These are phyloP conservation scores for Paradendryphiella salina DNA, from an alignment of 2,329 filamentous ascomycete species.

Conservation along the genomic window DNA sequence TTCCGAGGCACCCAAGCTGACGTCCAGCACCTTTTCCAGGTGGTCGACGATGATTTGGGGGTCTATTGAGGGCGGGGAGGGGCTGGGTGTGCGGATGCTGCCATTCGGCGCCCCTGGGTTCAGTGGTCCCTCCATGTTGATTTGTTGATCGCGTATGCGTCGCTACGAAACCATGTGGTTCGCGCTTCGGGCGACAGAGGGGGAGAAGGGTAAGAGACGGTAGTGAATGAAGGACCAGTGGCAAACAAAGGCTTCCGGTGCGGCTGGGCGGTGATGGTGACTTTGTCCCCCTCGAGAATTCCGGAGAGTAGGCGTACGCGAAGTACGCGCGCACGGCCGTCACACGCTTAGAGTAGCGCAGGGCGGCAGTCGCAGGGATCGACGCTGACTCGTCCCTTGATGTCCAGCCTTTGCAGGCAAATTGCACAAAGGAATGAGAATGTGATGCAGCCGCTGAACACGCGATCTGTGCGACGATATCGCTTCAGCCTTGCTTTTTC, in stretches of 20 bases:
- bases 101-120: constrained; percentile 48
- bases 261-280: constrained; percentile 28
- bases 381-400: constrained; percentile 25
- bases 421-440: constrained; percentile 8
- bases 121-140: constrained; percentile 49
- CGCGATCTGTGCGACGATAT: not conserved
- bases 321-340: constrained; percentile 14
- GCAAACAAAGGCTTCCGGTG: constrained; percentile 11
- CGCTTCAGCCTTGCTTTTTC: not conserved
- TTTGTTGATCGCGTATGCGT: constrained; percentile 28
- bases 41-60: constrained; percentile 55
- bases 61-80: constrained; percentile 49
- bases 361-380: constrained; percentile 26
- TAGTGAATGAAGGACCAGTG: constrained; percentile 7
- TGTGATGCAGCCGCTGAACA: not conserved
- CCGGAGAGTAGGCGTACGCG: constrained; percentile 23
- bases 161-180: constrained; percentile 40
- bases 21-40: constrained; percentile 53
- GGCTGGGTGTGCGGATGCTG: constrained; percentile 43
- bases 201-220: constrained; percentile 3
- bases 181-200: constrained; percentile 22
- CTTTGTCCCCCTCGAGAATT: constrained; percentile 24
- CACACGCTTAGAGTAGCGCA: constrained; percentile 18
- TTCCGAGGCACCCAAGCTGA: constrained; percentile 58
- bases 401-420: constrained; percentile 1